Conservation (phyloP, 306 rosid species). For the Albizia julibrissin region DNA sequence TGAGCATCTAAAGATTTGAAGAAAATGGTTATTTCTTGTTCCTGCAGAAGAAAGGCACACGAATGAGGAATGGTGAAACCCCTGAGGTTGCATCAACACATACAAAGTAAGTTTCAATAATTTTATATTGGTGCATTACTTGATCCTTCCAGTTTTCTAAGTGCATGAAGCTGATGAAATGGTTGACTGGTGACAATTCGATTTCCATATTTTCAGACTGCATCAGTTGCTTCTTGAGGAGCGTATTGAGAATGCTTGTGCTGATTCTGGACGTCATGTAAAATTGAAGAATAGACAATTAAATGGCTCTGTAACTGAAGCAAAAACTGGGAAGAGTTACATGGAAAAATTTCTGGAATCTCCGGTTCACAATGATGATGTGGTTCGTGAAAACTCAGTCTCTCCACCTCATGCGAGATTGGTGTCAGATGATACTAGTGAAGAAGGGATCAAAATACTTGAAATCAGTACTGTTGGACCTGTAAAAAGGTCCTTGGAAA, state of each 20-base stretch:
- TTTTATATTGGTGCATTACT: slow-evolving; percentile 34
- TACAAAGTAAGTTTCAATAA: slow-evolving; percentile 68
- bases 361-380: slow-evolving; percentile 60
- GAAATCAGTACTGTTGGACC: slow-evolving; percentile 66
- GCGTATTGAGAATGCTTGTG: slow-evolving; percentile 68
- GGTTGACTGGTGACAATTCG: slow-evolving; percentile 32
- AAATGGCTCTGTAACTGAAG: slow-evolving; percentile 60
- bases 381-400: slow-evolving; percentile 59
- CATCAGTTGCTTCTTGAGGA: slow-evolving; percentile 89
- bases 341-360: slow-evolving; percentile 75
- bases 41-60: slow-evolving; percentile 65
- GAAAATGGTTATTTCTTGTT: slow-evolving; percentile 22
- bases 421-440: slow-evolving; percentile 49
- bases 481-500: slow-evolving; percentile 48
- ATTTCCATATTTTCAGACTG: slow-evolving; percentile 57
- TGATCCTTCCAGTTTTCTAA: slow-evolving; percentile 28
- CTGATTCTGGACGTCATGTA: slow-evolving; percentile 76
- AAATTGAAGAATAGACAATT: slow-evolving; percentile 77
- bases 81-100: slow-evolving; percentile 66
- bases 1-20: slow-evolving; percentile 21
- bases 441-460: slow-evolving; percentile 69
- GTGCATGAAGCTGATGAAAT: slow-evolving; percentile 29
- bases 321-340: slow-evolving; percentile 69
- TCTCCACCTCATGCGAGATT: slow-evolving; percentile 42
- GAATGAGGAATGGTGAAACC: slow-evolving; percentile 69